Evolutionary conservation across 2,329 filamentous ascomycete species (phyloP), one percentile per base, ranked within the genome.

Genomic region (Hymenoscyphus scutula): DNA sequence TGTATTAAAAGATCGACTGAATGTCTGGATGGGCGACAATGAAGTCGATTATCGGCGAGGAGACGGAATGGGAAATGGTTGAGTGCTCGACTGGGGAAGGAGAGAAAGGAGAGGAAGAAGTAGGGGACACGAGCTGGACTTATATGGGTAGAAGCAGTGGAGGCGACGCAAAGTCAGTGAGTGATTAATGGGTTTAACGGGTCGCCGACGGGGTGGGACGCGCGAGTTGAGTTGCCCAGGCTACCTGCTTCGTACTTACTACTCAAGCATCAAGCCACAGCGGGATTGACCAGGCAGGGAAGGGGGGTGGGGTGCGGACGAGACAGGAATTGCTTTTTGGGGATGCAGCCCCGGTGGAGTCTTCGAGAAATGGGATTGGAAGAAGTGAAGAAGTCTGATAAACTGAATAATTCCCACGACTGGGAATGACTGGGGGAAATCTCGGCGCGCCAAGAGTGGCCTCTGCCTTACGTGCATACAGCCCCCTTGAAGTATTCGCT

Each of bases 61-160:
- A 25, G 45, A 10, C 45, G 23, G 19, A 1, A 51, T 51, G 19
- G 45, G 23, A 51, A 23, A 19, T 51, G 19, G 10, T 51, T 51
- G 45, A 27, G 45, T 51, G 45, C 45, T 51, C 45, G 45, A 51
- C 45, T 51, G 45, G 45, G 45, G 13, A 48, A 48, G 41, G 19
- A 51, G 23, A 48, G 41, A 19, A 51, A 51, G 17, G 25, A 19
- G 41, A 13, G 19, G 45, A 2, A 5, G 45, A 51, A 27, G 45
- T 25, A 51, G 19, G 45, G 45, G 45, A 51, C 45, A 51, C 45
- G 19, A 51, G 45, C 45, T 15, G 10, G 45, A 23, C 19, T 51
- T 51, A 51, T 51, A 51, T 51, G 15, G 11, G 32, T 29, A 6
- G 27, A 29, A 3, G 32, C 15, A 11, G 32, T 37, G 34, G 7